Evolutionary conservation across 148 eudicot genomes (phyloP).

Genomic region (Cornus kousa): DNA sequence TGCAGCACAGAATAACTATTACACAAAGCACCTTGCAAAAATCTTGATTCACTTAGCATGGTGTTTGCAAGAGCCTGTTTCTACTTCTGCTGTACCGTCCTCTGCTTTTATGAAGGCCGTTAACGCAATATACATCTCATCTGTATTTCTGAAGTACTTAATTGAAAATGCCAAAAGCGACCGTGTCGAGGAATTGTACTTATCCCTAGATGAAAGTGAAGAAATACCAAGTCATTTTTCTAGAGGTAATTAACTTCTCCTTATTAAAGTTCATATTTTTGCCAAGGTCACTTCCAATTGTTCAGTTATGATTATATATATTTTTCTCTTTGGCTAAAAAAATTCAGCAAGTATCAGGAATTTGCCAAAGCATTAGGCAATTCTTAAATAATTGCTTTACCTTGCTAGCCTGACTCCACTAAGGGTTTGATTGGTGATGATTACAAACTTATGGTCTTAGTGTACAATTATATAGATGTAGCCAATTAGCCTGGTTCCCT

Average conservation of each 20-base stretch:
- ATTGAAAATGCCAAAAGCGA: conserved; percentile 70
- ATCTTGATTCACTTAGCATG: conserved; percentile 76
- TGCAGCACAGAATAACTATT: conserved; percentile 77
- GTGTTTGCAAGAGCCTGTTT: conserved; percentile 81
- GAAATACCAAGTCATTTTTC: conserved; percentile 46
- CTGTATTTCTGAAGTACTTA: conserved; percentile 67
- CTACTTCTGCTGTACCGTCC: conserved; percentile 48
- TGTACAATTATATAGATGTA: not conserved
- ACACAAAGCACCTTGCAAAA: conserved; percentile 85
- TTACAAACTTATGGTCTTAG: not conserved
- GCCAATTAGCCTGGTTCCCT: no score
- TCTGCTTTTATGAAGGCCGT: conserved; percentile 63
- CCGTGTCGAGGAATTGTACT: conserved; percentile 59
- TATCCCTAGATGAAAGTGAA: conserved; percentile 65
- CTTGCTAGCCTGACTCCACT: conserved; percentile 8
- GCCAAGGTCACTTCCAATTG: not conserved
- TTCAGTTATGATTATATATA: not conserved
- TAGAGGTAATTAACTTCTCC: conserved; percentile 47
- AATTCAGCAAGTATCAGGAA: not conserved
- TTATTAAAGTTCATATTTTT: conserved; percentile 1
- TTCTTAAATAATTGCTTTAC: not conserved
- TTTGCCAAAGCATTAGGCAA: not conserved
- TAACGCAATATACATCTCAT: conserved; percentile 75
- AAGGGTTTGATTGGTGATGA: not conserved
- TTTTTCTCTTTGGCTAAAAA: not conserved